These are phyloP conservation scores for Tubosaeta sp. DNA, from an alignment of 768 basidiomycete genomes.

Conservation along the genomic window DNA sequence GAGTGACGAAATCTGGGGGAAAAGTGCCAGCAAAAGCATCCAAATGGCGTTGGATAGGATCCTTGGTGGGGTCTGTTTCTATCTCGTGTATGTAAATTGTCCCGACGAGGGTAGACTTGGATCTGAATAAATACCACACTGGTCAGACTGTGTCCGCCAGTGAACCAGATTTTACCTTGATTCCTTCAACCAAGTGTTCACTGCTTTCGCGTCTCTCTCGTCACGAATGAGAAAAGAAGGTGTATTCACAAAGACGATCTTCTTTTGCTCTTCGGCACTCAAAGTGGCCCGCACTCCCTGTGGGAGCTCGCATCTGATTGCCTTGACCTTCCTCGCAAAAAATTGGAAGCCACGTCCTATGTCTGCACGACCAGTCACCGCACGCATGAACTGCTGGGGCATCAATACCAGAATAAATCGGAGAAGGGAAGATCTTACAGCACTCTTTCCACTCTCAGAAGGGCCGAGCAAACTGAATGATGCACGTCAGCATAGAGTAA, in stretches of 20 bases:
- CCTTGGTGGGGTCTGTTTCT: background rate
- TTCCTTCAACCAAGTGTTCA: slow-evolving; percentile 4
- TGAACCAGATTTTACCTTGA: slow-evolving; percentile 1
- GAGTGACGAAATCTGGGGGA: background rate
- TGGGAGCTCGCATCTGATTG: slow-evolving; percentile 11
- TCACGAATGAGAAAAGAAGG: slow-evolving; percentile 13
- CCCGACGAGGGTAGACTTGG: slow-evolving; percentile 5
- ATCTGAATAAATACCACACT: background rate
- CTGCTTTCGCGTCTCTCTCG: background rate
- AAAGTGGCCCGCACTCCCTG: background rate
- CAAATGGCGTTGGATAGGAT: slow-evolving; percentile 2
- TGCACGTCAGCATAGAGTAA: background rate
- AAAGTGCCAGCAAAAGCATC: slow-evolving; percentile 6
- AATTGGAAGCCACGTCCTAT: background rate
- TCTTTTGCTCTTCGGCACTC: background rate
- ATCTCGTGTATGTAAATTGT: slow-evolving; percentile 15
- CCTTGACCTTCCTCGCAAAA: background rate
- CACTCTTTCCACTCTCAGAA: slow-evolving; percentile 17
- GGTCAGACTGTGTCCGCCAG: background rate
- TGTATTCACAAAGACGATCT: slow-evolving; percentile 21
- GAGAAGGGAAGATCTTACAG: slow-evolving; percentile 4
- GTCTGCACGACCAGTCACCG: background rate
- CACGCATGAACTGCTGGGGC: slow-evolving; percentile 6
- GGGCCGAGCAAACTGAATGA: slow-evolving; percentile 15
- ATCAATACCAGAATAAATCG: background rate